Conservation (phyloP, 2,329 filamentous ascomycete genomes). For the Cadophora gregata region DNA sequence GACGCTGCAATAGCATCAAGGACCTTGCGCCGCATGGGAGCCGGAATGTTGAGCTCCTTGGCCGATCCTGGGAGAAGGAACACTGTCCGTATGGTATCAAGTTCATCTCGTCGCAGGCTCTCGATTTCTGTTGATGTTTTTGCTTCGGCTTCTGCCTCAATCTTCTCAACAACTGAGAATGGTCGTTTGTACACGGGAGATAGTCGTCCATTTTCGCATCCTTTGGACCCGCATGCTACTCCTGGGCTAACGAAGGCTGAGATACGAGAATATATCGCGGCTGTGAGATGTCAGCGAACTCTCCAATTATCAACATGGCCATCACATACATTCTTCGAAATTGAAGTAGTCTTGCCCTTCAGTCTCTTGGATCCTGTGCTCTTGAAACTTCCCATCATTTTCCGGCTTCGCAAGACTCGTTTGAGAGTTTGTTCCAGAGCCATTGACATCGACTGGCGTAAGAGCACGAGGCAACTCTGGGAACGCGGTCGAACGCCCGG, state of each 20-base stretch:
- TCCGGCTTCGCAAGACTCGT: constrained; percentile 22
- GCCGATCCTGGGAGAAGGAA: constrained; percentile 50
- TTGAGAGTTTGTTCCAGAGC: constrained; percentile 20
- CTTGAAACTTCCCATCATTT: constrained; percentile 21
- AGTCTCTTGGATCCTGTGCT: neutral
- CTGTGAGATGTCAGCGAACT: constrained; percentile 20
- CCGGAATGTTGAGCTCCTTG: constrained; percentile 56
- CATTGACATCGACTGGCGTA: constrained; percentile 23
- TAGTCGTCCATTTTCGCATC: constrained; percentile 12
- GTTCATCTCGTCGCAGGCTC: constrained; percentile 39
- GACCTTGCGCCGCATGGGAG: constrained; percentile 48
- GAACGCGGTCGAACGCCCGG: constrained; percentile 33
- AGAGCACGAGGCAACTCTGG: constrained; percentile 28
- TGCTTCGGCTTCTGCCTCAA: constrained; percentile 14
- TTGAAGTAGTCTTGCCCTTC: constrained; percentile 24
- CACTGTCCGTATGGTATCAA: constrained; percentile 49
- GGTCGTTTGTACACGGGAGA: constrained; percentile 30
- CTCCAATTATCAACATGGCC: too few species aligned
- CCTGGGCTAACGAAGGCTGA: constrained; percentile 24
- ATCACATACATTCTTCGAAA: constrained; percentile 26
- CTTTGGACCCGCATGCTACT: constrained; percentile 23
- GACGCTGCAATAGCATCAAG: constrained; percentile 46
- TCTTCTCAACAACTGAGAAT: constrained; percentile 23
- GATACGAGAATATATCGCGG: constrained; percentile 30
- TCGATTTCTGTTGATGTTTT: constrained; percentile 24